A percentile compares a stretch with the other conserved stretches of the same genome.
These are phyloP conservation scores for Macaranga tanarius DNA, from an alignment of 441 rosid genomes.

Conservation along the genomic window DNA sequence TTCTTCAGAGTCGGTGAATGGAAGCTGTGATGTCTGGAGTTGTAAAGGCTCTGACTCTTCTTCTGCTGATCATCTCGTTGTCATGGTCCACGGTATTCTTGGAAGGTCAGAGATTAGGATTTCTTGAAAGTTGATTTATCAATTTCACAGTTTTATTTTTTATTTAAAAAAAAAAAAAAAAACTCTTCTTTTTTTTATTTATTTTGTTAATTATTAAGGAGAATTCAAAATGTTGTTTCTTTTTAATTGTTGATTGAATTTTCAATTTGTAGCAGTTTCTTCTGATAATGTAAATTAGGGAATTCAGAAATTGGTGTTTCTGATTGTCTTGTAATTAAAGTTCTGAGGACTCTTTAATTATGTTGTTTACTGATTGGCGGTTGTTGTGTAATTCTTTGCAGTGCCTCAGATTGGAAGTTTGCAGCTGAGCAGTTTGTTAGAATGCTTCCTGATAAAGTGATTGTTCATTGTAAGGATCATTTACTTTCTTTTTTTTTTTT, in stretches of 20 bases:
- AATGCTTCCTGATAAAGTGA: conserved; percentile 66
- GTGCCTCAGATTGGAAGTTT: conserved; percentile 86
- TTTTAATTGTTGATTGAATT: conserved; percentile 10
- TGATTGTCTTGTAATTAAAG: not conserved
- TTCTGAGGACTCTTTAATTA: not conserved
- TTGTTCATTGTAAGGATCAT: conserved; percentile 72
- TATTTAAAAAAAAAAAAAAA: not conserved
- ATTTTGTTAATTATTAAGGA: not conserved
- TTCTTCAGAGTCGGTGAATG: conserved; percentile 60
- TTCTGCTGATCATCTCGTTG: conserved; percentile 87
- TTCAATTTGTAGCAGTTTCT: not conserved
- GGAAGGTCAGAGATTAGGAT: conserved; percentile 57
- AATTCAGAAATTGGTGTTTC: not conserved
- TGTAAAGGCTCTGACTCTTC: conserved; percentile 59
- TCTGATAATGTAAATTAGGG: not conserved
- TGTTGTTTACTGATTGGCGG: conserved; percentile 2
- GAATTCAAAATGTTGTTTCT: not conserved
- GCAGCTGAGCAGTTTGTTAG: conserved; percentile 86
- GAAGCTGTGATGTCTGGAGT: conserved; percentile 76
- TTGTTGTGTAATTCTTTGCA: conserved; percentile 33
- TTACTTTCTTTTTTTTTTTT: not conserved
- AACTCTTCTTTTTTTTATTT: not conserved
- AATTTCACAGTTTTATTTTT: not conserved
- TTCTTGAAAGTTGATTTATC: not conserved
- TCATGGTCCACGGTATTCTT: conserved; percentile 94